Percentiles rank a stretch among this genome's conserved stretches.
Conservation (phyloP, 2,329 filamentous ascomycete species). For the Ceratocystis eucalypticola region DNA sequence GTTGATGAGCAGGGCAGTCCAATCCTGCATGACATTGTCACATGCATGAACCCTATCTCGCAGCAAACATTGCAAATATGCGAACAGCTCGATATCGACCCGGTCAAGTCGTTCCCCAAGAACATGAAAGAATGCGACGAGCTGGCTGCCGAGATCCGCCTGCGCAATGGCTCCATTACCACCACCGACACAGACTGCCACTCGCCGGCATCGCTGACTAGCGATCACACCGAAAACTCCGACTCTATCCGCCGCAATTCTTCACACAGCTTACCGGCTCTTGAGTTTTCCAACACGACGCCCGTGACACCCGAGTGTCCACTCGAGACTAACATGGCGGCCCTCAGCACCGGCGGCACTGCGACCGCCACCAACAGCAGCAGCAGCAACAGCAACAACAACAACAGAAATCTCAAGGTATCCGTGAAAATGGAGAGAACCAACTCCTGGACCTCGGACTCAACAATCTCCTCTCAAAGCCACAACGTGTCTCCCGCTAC, state of each 20-base stretch:
- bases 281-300: neutral
- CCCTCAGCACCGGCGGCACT: neutral
- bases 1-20: conserved; percentile 50
- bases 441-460: conserved; percentile 6
- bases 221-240: conserved; percentile 11
- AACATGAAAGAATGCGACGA: conserved; percentile 8
- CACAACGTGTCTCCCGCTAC: neutral
- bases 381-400: neutral
- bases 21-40: conserved; percentile 50
- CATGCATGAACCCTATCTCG: conserved; percentile 5
- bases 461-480: neutral
- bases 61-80: conserved; percentile 16
- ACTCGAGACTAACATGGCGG: neutral
- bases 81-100: conserved; percentile 13
- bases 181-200: neutral
- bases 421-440: conserved; percentile 9
- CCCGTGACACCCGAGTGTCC: neutral
- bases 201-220: conserved; percentile 9
- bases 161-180: conserved; percentile 7
- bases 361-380: neutral
- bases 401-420: neutral
- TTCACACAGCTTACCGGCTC: neutral
- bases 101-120: conserved; percentile 12
- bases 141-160: conserved; percentile 9
- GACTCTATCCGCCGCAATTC: conserved; percentile 2